These are phyloP conservation scores for Diatrype stigma DNA, from an alignment of 2,329 filamentous ascomycete genomes.

Conservation along the genomic window DNA sequence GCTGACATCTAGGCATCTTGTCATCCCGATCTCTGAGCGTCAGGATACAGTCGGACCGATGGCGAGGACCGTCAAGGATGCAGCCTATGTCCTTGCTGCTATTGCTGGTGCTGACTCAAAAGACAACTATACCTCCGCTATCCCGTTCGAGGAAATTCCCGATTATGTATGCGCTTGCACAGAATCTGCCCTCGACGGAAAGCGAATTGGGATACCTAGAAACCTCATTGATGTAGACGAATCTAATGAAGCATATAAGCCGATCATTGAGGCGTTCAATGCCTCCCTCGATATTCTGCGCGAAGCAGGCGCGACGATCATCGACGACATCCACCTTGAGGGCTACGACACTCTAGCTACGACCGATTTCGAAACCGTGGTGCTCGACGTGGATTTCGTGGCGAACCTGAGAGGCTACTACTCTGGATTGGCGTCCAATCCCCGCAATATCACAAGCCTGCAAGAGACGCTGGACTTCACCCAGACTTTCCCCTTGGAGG, in stretches of 20 bases:
- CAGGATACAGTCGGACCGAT: background rate
- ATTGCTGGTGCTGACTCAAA: background rate
- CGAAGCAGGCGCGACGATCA: conserved; percentile 54
- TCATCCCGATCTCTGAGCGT: background rate
- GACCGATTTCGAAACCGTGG: conserved; percentile 30
- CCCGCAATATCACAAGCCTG: conserved; percentile 48
- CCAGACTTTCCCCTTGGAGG: conserved; percentile 45
- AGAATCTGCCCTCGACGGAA: conserved; percentile 46
- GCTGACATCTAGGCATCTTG: background rate
- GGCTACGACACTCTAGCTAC: conserved; percentile 39
- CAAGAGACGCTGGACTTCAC: conserved; percentile 53
- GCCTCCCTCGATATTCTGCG: conserved; percentile 47
- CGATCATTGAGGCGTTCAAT: conserved; percentile 48
- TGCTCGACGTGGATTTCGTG: conserved; percentile 57
- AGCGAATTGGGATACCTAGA: conserved; percentile 60
- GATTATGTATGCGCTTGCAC: conserved; percentile 59
- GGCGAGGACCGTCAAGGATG: background rate
- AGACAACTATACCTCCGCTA: background rate
- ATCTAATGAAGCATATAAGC: conserved; percentile 7
- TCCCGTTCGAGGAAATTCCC: conserved; percentile 39
- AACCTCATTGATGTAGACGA: conserved; percentile 45
- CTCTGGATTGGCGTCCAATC: conserved; percentile 51
- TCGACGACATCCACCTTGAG: conserved; percentile 57
- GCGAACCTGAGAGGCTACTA: conserved; percentile 55
- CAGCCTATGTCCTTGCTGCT: background rate